Base-by-base conservation (phyloP, 495 filamentous ascomycete genomes). In the Aspergillus nanangensis region DNA sequence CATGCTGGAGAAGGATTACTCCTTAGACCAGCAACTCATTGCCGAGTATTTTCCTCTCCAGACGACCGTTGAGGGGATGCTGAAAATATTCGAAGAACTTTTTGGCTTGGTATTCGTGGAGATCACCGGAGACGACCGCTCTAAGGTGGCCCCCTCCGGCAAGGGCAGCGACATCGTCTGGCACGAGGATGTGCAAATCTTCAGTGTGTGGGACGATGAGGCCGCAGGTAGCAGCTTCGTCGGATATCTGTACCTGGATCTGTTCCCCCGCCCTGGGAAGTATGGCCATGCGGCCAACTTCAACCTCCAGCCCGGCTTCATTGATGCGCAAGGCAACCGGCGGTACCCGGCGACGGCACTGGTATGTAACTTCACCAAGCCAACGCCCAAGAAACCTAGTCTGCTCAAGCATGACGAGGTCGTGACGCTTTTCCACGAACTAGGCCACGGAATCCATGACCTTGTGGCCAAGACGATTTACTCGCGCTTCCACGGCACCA, bases 41-140 rank as follows among this genome's bases (percentile, higher is more conserved):
- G 81, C 92, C 18, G 90, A 98, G 63, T 97, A 93, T 66, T 98
- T 97, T 74, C 92, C 93, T 3, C 69, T 97, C 18, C 77, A 82
- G 53, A 82, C 81, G 3, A 94, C 89, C 2, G 86, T 98, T 40
- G 71, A 77, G 22, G 89, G 87, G 45, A 98, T 97, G 94, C 79
- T 98, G 42, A 73, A 82, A 57, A 95, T 96, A 55, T 97, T 98
- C 52, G 92, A 97, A 66, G 74, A 89, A 60, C 75, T 98, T 0
- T 95, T 98, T 53, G 93, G 93, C 18, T 71, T 98, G 8, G 85
- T 83, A 13, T 97, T 98, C 56, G 84, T 97, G 20, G 83, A 96
- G 71, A 74, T 97, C 38, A 65, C 66, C 14, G 81, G 77, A 33
- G 67, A 77, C 41, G 80, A 83, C 48, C 73, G 83, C 9, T 69